Base-by-base conservation (phyloP, 768 basidiomycete species). In the Dacryopinax primogenitus region DNA sequence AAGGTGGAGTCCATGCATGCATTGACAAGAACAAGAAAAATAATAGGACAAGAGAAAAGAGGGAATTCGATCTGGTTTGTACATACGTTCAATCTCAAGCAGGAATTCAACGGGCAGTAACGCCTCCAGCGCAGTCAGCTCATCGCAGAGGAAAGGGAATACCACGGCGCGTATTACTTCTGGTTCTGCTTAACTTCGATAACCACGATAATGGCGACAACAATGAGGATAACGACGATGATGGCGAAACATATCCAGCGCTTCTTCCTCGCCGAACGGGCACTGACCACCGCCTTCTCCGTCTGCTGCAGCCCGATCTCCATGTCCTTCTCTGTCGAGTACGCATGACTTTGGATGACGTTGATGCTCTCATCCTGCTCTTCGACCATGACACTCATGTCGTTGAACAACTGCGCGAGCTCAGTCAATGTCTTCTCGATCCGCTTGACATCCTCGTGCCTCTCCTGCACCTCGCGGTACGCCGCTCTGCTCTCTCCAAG, bases 381-480 rank as follows among this genome's bases (percentile, higher is more conserved):
- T 45, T 84, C 80, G 9, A 92, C 82, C 28, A 93, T 74, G 63
- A 84, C 78, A 33, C 84, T 84, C 90, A 93, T 90, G 71, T 97
- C 93, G 67, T 80, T 83, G 77, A 94, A 92, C 70, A 97, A 76
- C 71, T 91, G 88, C 2, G 88, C 90, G 62, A 97, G 80, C 74
- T 95, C 91, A n/a, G 83, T 86, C 58, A 95, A 76, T 2, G 92
- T 96, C 69, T 83, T 80, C 74, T 95, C 92, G 72, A 95, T 91
- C 73, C 82, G 84, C 69, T 82, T 81, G 69, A 97, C 83, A 67
- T 96, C 92, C 70, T 86, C 81, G 72, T 94, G 91, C 35, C 93
- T 82, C 66, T 88, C 84, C 73, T 94, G 93, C 0, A 93, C 92
- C 75, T 96, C 93, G 62, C 84, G 81, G 74, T 87, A 91, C 0